Percentiles rank a stretch among this genome's conserved stretches.
phyloP scores from a whole-genome alignment of 1,139 yeast species.

The Pichia norvegensis region DNA sequence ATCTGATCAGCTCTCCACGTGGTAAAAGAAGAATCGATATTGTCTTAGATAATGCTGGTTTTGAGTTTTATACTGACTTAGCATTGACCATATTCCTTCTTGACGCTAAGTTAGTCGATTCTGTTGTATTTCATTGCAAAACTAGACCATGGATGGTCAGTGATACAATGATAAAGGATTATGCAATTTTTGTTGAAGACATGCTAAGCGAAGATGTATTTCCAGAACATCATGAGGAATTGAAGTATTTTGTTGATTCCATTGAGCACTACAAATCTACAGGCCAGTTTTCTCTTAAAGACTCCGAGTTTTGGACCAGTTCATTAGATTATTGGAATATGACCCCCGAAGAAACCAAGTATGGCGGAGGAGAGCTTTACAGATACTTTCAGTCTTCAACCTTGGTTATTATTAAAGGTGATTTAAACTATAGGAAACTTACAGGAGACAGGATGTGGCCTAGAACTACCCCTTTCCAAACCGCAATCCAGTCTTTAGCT shows the following conservation, averaged over 20 bases:
- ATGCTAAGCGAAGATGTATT: slow-evolving; percentile 48
- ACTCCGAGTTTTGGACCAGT: slow-evolving; percentile 82
- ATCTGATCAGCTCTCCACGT: slow-evolving; percentile 27
- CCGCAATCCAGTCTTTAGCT: slow-evolving; percentile 66
- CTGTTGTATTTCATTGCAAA: slow-evolving; percentile 79
- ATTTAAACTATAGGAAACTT: slow-evolving; percentile 86
- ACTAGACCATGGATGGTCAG: slow-evolving; percentile 96
- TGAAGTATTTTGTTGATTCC: slow-evolving; percentile 42
- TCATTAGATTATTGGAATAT: slow-evolving; percentile 66
- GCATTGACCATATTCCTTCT: slow-evolving; percentile 66
- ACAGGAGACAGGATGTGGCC: slow-evolving; percentile 90
- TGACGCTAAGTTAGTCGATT: slow-evolving; percentile 55
- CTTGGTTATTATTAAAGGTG: slow-evolving; percentile 86
- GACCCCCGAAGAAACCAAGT: slow-evolving; percentile 42
- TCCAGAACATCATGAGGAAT: slow-evolving; percentile 37
- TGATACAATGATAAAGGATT: slow-evolving; percentile 84
- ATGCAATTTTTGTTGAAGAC: slow-evolving; percentile 51
- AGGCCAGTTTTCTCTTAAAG: slow-evolving; percentile 50
- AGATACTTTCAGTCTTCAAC: slow-evolving; percentile 46
- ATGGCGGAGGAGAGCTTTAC: slow-evolving; percentile 52
- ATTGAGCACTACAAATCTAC: slow-evolving; percentile 40
- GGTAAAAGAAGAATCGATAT: slow-evolving; percentile 55
- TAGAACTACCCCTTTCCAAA: slow-evolving; percentile 61
- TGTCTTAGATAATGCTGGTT: slow-evolving; percentile 91
- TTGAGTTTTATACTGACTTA: slow-evolving; percentile 87